These are phyloP conservation scores for Penicillium cinerascens DNA, from an alignment of 495 filamentous ascomycete species.

Conservation along the genomic window DNA sequence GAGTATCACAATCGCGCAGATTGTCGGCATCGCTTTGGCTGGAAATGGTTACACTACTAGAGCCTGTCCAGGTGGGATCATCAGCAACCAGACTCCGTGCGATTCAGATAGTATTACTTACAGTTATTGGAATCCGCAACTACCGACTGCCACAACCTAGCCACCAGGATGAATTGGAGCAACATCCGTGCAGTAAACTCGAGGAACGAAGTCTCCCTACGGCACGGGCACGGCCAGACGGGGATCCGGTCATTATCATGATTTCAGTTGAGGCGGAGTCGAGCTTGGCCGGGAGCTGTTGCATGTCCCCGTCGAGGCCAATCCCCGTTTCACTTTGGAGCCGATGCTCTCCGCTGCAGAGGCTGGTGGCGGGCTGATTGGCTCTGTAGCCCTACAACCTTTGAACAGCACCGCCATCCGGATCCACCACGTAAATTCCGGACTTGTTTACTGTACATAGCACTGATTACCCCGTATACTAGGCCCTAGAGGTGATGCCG, in stretches of 20 bases:
- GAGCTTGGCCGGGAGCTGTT: neutral
- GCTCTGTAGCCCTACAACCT: neutral
- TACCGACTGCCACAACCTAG: neutral
- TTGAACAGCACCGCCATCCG: neutral
- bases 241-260: neutral
- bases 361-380: neutral
- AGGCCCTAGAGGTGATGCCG: too few species aligned
- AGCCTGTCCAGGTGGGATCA: conserved; percentile 20
- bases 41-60: conserved; percentile 23
- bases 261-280: neutral
- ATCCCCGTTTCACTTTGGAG: too few species aligned
- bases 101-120: neutral
- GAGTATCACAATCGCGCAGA: conserved; percentile 21
- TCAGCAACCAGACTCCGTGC: neutral
- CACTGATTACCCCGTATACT: too few species aligned
- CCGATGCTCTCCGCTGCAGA: neutral
- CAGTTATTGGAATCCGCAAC: neutral
- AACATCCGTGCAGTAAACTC: neutral
- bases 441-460: neutral
- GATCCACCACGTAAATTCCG: neutral
- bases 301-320: too few species aligned
- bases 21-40: conserved; percentile 29
- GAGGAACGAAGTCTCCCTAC: neutral
- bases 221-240: neutral
- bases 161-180: neutral